Evolutionary conservation across 1,284 basidiomycete species (phyloP), one percentile per base, ranked within the genome.

Genomic region (Sporisorium reilianum): DNA sequence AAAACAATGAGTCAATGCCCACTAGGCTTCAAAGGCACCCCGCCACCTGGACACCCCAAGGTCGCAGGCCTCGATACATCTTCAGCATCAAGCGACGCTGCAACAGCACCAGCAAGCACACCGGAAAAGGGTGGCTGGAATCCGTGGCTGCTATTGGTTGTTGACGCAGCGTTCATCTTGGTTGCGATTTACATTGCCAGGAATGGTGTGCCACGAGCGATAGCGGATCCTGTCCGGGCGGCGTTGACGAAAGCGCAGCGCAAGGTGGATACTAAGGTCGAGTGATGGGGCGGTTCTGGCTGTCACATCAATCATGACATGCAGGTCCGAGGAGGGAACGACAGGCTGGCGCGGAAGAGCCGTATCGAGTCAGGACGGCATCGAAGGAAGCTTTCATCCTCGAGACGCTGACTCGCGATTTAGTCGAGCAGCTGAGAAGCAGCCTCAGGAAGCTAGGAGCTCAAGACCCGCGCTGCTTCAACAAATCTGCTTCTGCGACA

Each of bases 1-100:
- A 16, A 52, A 53, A 34, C 32, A 18, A 72, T 72, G 59, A 62
- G 53, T 40, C 64, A 65, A 41, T 77, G 75, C 45, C 75, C 75
- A 16, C 48, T 77, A 2, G 75, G 75, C 41, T 77, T 77, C 56
- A 77, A 69, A 54, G 75, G 75, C 34, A 66, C 75, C 5, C 75
- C 71, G 8, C 75, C 75, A n/a, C 61, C 64, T 16, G 75, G 70
- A 14, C 75, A 77, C 25, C 75, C 75, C n/a, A 58, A 59, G 30
- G 55, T 77, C n/a, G 50, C 55, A 9, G 68, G 69, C 8, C 26
- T 72, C 20, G 42, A 56, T 9, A 55, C 54, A 20, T 22, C 34
- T 36, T 51, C 52, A 3, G 36, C 52, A 2, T 18, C 44, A 5
- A 34, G 20, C 36, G 32, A 22, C 10, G 34, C 49, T 23, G 25